Percentiles rank a stretch among this genome's conserved stretches.
phyloP scores from a whole-genome alignment of 768 basidiomycete species.

The Clitopilus hobsonii region DNA sequence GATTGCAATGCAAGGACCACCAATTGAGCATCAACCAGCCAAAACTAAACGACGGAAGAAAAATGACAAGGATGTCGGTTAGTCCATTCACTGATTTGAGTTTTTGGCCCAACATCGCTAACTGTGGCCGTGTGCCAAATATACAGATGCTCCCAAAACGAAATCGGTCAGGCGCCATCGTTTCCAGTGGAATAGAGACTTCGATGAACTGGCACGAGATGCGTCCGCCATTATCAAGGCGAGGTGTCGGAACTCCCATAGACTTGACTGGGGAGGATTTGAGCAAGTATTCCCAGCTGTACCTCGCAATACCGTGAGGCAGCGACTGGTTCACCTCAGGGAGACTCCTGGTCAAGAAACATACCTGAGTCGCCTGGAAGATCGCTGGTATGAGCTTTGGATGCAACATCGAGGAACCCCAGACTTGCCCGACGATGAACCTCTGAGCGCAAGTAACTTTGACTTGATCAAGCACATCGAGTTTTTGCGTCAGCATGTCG shows the following conservation, averaged over 20 bases:
- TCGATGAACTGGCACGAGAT: slow-evolving; percentile 86
- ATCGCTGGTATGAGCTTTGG: slow-evolving; percentile 81
- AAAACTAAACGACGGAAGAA: slow-evolving; percentile 30
- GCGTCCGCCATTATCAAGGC: slow-evolving; percentile 77
- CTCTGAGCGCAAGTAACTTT: slow-evolving; percentile 64
- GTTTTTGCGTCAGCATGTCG: slow-evolving; percentile 75
- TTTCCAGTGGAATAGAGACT: slow-evolving; percentile 83
- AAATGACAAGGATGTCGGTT: slow-evolving; percentile 20
- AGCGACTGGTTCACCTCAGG: slow-evolving; percentile 56
- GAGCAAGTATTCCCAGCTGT: slow-evolving; percentile 78
- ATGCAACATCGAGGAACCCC: slow-evolving; percentile 60
- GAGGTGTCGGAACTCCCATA: slow-evolving; percentile 57
- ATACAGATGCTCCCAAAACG: slow-evolving; percentile 13
- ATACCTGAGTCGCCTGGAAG: slow-evolving; percentile 76
- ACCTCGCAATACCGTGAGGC: slow-evolving; percentile 67
- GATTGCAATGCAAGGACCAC: slow-evolving; percentile 48
- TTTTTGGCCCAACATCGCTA: too few species aligned
- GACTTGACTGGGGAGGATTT: slow-evolving; percentile 68
- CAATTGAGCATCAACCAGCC: slow-evolving; percentile 18
- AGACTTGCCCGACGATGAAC: slow-evolving; percentile 68
- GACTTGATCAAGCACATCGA: slow-evolving; percentile 77
- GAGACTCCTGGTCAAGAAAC: slow-evolving; percentile 63
- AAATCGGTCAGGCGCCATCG: slow-evolving; percentile 47
- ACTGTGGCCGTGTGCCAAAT: too few species aligned
- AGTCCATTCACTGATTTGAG: neutral